A percentile compares a stretch with the other conserved stretches of the same genome.
Evolutionary conservation across 148 eudicot genomes (phyloP).

Genomic region (Silene latifolia): DNA sequence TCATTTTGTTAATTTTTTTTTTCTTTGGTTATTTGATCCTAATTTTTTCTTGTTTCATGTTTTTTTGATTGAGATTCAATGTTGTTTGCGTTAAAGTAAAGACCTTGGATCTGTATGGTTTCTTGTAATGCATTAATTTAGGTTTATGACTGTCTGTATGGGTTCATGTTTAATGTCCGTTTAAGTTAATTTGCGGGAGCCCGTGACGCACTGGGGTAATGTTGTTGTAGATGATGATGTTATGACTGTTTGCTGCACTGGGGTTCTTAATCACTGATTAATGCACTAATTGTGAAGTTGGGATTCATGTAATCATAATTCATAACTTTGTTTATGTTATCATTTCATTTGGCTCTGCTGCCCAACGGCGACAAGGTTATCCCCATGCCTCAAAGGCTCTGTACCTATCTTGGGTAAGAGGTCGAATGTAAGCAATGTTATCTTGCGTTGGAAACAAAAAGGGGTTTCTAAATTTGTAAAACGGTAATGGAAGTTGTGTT

Average conservation of each 20-base stretch:
- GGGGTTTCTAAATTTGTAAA: neutral
- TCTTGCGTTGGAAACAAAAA: neutral
- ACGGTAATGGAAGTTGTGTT: neutral
- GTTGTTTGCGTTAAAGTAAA: neutral
- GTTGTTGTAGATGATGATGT: neutral
- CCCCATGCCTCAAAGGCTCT: too few relatives aligned
- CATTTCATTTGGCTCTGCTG: too few relatives aligned
- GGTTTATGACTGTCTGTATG: neutral
- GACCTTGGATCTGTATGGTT: neutral
- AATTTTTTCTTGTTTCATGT: neutral
- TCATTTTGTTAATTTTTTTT: neutral
- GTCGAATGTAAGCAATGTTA: too few relatives aligned
- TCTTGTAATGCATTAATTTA: neutral
- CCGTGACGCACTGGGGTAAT: too few relatives aligned
- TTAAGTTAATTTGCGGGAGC: too few relatives aligned
- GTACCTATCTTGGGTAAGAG: too few relatives aligned
- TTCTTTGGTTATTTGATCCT: neutral
- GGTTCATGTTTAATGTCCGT: too few relatives aligned
- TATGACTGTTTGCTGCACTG: neutral
- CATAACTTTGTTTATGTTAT: too few relatives aligned
- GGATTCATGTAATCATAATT: neutral
- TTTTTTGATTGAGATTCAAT: neutral
- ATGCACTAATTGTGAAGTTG: neutral
- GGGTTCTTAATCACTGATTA: neutral
- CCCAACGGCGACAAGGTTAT: neutral